Evolutionary conservation across 2,329 filamentous ascomycete species (phyloP), one percentile per base, ranked within the genome.

Genomic region (Curvularia sp.): DNA sequence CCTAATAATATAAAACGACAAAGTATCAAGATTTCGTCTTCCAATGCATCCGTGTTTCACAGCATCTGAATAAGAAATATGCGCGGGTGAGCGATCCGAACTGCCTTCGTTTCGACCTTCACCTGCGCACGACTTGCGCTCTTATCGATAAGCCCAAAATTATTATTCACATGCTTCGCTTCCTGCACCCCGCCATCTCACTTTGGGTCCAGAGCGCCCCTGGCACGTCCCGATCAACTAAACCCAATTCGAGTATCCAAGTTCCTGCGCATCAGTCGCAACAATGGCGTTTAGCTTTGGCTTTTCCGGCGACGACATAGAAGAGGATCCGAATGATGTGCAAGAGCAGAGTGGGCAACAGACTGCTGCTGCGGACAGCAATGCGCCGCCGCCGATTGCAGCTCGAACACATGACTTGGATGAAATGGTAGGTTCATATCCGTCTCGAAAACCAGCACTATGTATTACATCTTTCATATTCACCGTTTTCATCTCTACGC

Each of bases 231-330:
- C n/a, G 6, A 22, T 20, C 10, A 13, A 50, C 48, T 50, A 50
- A 18, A 22, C 48, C 35, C 35, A 7, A 41, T 50, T 50, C 35
- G 48, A 50, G 13, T 38, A 49, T 48, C 15, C 26, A 26, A 26
- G 22, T 9, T 26, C 24, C 35, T 28, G 41, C 28, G 8, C 31
- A 35, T 22, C 51, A n/a, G 18, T 10, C 12, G 22, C 13, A 49
- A 65, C 58, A 28, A 74, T 74, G 72, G 55, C 73, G 7, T 86
- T 88, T 70, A 83, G 82, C 57, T 88, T 88, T 61, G 83, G 83
- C 18, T 88, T 88, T 66, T 80, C 82, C 0, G 84, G 83, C 20
- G 84, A 87, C 58, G 85, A 87, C 65, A 86, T 85, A 72, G 84
- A 85, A 51, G 75, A 78, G 26, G 81, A 83, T 54, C 68, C 70